Percentiles rank a stretch among this genome's conserved stretches.
These are phyloP conservation scores for Pharus latifolius DNA, from an alignment of 176 grass and related monocot species.

Conservation along the genomic window DNA sequence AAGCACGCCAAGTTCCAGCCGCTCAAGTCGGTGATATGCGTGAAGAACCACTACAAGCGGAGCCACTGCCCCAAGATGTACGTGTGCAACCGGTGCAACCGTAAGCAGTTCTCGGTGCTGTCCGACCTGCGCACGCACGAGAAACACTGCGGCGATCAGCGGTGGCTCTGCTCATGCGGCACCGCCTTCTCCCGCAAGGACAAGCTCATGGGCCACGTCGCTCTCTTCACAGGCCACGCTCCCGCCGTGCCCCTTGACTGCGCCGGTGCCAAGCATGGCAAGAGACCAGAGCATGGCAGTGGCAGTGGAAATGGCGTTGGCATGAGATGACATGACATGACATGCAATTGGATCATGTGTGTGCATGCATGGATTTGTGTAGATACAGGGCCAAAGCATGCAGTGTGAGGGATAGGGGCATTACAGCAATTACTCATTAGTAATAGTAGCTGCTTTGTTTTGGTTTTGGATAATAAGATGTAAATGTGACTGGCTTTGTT, in stretches of 20 bases:
- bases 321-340: too few species aligned
- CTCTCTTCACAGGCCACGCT: slow-evolving; percentile 56
- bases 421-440: too few species aligned
- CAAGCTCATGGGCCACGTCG: slow-evolving; percentile 74
- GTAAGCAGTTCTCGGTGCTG: slow-evolving; percentile 82
- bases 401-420: too few species aligned
- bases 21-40: slow-evolving; percentile 74
- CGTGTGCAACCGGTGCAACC: slow-evolving; percentile 86
- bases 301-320: too few species aligned
- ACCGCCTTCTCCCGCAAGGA: slow-evolving; percentile 89
- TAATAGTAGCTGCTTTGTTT: too few species aligned
- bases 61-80: slow-evolving; percentile 99
- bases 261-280: not conserved
- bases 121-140: slow-evolving; percentile 93
- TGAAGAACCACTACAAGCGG: slow-evolving; percentile 95
- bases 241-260: slow-evolving; percentile 23
- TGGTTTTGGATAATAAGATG: too few species aligned
- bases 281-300: not conserved
- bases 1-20: slow-evolving; percentile 90
- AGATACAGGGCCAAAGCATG: too few species aligned
- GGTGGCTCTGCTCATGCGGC: slow-evolving; percentile 90
- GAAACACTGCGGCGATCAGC: slow-evolving; percentile 86
- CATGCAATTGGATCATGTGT: too few species aligned
- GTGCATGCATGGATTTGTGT: too few species aligned
- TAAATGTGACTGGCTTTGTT: too few species aligned